These are phyloP conservation scores for Lasiosphaeria ovina DNA, from an alignment of 495 filamentous ascomycete genomes.

Conservation along the genomic window DNA sequence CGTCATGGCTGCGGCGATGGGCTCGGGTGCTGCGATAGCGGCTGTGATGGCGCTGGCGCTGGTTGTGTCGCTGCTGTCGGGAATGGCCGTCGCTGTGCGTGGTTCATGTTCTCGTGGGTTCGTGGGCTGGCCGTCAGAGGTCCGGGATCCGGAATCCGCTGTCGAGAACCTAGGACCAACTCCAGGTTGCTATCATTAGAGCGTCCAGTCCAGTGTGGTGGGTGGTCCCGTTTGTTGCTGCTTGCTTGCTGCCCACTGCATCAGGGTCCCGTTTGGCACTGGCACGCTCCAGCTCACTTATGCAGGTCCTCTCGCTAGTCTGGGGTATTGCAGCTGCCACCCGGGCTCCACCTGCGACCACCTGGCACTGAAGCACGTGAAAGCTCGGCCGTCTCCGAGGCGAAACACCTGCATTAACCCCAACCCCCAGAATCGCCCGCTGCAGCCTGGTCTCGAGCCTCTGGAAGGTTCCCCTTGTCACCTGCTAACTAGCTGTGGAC, in stretches of 20 bases:
- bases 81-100: neutral
- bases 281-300: too few species aligned
- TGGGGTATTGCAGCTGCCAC: too few species aligned
- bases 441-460: neutral
- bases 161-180: too few species aligned
- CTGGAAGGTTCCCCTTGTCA: neutral
- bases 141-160: neutral
- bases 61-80: constrained; percentile 14
- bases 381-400: too few species aligned
- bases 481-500: neutral
- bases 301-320: too few species aligned
- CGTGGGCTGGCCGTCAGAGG: neutral
- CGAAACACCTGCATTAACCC: neutral
- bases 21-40: constrained; percentile 47
- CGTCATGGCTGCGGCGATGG: neutral
- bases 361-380: too few species aligned
- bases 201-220: too few species aligned
- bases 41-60: constrained; percentile 8
- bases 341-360: too few species aligned
- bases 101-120: neutral
- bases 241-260: too few species aligned
- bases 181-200: too few species aligned
- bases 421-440: neutral
- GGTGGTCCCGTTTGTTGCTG: too few species aligned
- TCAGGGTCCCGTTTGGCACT: too few species aligned